Base-by-base conservation (phyloP, 192 early-diverging fungal genomes). In the Coemansia sp. region DNA sequence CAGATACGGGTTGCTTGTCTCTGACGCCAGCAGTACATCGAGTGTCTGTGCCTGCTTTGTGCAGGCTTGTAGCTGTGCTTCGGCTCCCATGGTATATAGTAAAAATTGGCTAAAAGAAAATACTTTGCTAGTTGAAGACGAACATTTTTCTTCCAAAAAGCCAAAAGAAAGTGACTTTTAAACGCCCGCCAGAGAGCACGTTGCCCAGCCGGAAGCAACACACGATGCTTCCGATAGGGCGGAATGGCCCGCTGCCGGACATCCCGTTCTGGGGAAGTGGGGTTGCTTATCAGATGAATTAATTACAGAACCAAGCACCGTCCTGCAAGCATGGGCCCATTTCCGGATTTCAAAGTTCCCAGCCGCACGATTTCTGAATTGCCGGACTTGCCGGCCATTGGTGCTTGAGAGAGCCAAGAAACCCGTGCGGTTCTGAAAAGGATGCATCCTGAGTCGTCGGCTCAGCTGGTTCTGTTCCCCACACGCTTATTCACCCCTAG, bases 21-120 rank as follows among this genome's bases (percentile, higher is more conserved):
- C 45, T 1, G 66, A 63, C 3, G 31, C 54, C 12, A 73, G 39
- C 21, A 72, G 67, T 4, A 54, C 26, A 31, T 62, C 63, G 19
- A 71, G 58, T 6, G 29, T 6, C 16, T 53, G 29, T n/a, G 62
- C 58, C 9, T 64, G 61, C 39, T 43, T 11, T 43, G 35, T 26
- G 17, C 25, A 50, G 5, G 47, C 16, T 10, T 22, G n/a, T 19
- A 17, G 45, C 25, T 11, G 43, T 23, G 60, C 12, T 14, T 19
- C 48, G 47, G 26, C 48, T 19, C 31, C 45, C 60, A 61, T 61
- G 9, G 25, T 61, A n/a, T 14, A 21, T n/a, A 12, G 8, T 45
- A 45, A 45, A 45, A 16, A n/a, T 14, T 45, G 16, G 14, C 41
- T 16, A 45, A 45, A 43, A n/a, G 16, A 45, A 45, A n/a, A 45